Evolutionary conservation across 805 yeast species (phyloP).

Genomic region (Barnettozyma populi): DNA sequence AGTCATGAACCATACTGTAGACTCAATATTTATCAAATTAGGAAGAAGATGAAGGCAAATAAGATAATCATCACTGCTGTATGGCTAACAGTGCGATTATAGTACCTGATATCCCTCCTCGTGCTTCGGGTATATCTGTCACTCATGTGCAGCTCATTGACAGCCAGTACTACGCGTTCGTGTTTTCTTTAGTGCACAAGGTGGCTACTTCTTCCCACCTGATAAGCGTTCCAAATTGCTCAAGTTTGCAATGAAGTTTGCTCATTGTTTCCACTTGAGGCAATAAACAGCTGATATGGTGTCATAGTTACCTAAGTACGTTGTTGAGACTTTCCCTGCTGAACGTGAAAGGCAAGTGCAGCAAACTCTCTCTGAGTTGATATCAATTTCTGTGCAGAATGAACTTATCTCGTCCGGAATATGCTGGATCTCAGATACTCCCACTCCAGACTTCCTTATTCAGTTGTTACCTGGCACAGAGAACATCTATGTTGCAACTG

Average conservation of each 20-base stretch:
- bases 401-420: constrained; percentile 30
- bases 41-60: constrained; percentile 25
- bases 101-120: constrained; percentile 27
- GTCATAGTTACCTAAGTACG: constrained; percentile 32
- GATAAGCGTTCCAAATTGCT: constrained; percentile 31
- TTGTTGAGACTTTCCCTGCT: constrained; percentile 31
- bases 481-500: constrained; percentile 37
- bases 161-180: constrained; percentile 35
- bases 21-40: constrained; percentile 11
- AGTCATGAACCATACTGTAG: constrained; percentile 16
- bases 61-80: constrained; percentile 31
- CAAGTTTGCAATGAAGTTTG: constrained; percentile 32
- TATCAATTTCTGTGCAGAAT: constrained; percentile 36
- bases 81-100: constrained; percentile 34
- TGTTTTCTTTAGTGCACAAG: constrained; percentile 36
- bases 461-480: constrained; percentile 31
- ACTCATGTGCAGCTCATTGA: constrained; percentile 33
- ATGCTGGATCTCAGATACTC: constrained; percentile 40
- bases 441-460: constrained; percentile 36
- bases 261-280: constrained; percentile 25
- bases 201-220: constrained; percentile 45
- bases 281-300: constrained; percentile 17
- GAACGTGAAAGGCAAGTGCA: constrained; percentile 26
- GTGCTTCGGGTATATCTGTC: constrained; percentile 34
- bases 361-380: constrained; percentile 25